phyloP scores from a whole-genome alignment of 257 asterid genomes.

The Primulina eburnea region DNA sequence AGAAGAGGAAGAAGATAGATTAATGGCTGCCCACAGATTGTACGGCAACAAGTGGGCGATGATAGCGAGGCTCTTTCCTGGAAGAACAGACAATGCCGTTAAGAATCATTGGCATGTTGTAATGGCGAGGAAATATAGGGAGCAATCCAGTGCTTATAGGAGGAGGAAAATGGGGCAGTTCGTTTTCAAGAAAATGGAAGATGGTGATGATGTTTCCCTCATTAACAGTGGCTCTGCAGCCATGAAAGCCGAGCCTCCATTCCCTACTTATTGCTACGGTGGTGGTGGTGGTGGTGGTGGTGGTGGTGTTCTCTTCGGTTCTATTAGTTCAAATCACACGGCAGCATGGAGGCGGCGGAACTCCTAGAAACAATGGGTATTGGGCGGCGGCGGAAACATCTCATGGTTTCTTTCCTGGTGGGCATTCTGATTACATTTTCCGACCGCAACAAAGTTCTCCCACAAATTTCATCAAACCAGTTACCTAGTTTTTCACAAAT shows the following conservation, averaged over 20 bases:
- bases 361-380: conserved; percentile 27
- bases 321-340: conserved; percentile 26
- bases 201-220: conserved; percentile 20
- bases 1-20: conserved; percentile 83
- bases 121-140: conserved; percentile 84
- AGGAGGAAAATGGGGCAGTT: conserved; percentile 70
- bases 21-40: conserved; percentile 85
- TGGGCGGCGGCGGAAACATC: conserved; percentile 37
- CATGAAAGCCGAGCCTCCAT: conserved; percentile 20
- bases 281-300: not conserved
- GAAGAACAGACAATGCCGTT: conserved; percentile 89
- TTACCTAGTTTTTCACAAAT: too few relatives aligned
- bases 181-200: conserved; percentile 36
- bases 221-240: not conserved
- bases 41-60: conserved; percentile 95
- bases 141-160: conserved; percentile 66
- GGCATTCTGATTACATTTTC: not conserved
- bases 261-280: not conserved
- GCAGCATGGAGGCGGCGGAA: conserved; percentile 16
- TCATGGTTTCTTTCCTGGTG: conserved; percentile 48
- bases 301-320: not conserved
- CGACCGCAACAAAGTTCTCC: too few relatives aligned
- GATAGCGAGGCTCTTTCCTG: conserved; percentile 87
- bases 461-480: too few relatives aligned
- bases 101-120: conserved; percentile 94